Conservation (phyloP, 2,329 filamentous ascomycete species). For the Fusarium sp. region DNA sequence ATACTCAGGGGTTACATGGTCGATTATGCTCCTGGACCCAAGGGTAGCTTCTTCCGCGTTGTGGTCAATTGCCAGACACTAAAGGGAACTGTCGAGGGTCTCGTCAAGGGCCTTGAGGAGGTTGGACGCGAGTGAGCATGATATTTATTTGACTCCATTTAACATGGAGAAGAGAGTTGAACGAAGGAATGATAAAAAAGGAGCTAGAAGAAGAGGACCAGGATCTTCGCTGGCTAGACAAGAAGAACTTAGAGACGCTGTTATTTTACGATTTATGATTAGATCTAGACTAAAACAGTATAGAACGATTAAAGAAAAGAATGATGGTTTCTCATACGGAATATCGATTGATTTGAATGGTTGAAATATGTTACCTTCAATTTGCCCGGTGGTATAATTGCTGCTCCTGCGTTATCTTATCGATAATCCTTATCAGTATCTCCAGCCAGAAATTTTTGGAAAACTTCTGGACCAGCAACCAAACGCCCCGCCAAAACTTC, state of each 20-base stretch:
- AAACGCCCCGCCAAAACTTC: slow-evolving; percentile 31
- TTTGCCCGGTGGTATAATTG: neutral
- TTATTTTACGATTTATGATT: neutral
- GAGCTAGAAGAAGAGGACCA: neutral
- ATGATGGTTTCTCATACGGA: neutral
- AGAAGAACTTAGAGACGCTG: neutral
- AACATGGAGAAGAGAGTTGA: neutral
- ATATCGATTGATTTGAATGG: neutral
- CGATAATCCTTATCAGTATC: slow-evolving; percentile 14
- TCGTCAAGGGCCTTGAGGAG: slow-evolving; percentile 62
- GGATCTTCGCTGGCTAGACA: neutral
- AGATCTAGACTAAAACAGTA: slow-evolving; percentile 1
- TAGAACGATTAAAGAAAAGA: neutral
- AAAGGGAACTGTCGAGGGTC: slow-evolving; percentile 58
- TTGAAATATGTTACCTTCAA: neutral
- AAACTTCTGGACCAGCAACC: slow-evolving; percentile 25
- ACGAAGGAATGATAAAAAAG: neutral
- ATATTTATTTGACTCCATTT: neutral
- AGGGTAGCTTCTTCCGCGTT: slow-evolving; percentile 65
- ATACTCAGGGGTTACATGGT: slow-evolving; percentile 65
- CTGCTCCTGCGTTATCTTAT: slow-evolving; percentile 27
- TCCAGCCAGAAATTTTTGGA: slow-evolving; percentile 20
- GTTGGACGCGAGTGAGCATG: slow-evolving; percentile 47
- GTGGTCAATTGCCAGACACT: slow-evolving; percentile 66
- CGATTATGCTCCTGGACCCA: slow-evolving; percentile 65